phyloP scores from a whole-genome alignment of 2,329 filamentous ascomycete genomes.

The Coniochaeta sp. region DNA sequence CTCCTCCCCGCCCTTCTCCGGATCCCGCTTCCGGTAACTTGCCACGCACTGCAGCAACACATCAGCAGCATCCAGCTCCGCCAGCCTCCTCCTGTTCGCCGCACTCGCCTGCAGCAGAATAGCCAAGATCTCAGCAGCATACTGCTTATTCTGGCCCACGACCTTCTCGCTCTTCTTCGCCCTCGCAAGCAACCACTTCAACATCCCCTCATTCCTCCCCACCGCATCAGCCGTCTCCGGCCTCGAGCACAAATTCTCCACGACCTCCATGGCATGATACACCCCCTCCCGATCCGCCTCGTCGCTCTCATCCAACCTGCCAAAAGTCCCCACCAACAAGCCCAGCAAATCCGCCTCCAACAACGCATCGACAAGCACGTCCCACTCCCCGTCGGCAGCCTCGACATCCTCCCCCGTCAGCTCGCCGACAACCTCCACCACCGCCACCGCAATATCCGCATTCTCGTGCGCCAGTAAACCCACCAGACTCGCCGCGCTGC shows the following conservation, averaged over 20 bases:
- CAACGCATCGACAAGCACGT: constrained; percentile 60
- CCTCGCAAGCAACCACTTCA: constrained; percentile 72
- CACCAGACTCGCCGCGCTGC: constrained; percentile 67
- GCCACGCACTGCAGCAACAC: constrained; percentile 75
- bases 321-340: constrained; percentile 70
- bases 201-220: constrained; percentile 57
- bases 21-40: constrained; percentile 78
- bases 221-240: constrained; percentile 63
- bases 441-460: constrained; percentile 89
- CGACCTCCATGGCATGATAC: constrained; percentile 74
- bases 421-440: constrained; percentile 83
- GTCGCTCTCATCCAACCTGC: constrained; percentile 67
- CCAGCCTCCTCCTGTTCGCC: constrained; percentile 57
- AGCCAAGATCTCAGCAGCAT: constrained; percentile 83
- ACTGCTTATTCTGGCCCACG: constrained; percentile 89
- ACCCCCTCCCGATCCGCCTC: constrained; percentile 74
- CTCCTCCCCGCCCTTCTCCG: constrained; percentile 76
- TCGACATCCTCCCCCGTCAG: constrained; percentile 89
- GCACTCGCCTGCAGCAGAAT: constrained; percentile 75
- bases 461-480: constrained; percentile 88
- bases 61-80: constrained; percentile 66
- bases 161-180: constrained; percentile 61
- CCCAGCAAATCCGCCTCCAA: constrained; percentile 65
- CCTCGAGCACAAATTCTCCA: constrained; percentile 81
- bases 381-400: constrained; percentile 76